A percentile compares a stretch with the other conserved stretches of the same genome.
These are phyloP conservation scores for Ophiostoma tasmaniense DNA, from an alignment of 2,329 filamentous ascomycete genomes.

Conservation along the genomic window DNA sequence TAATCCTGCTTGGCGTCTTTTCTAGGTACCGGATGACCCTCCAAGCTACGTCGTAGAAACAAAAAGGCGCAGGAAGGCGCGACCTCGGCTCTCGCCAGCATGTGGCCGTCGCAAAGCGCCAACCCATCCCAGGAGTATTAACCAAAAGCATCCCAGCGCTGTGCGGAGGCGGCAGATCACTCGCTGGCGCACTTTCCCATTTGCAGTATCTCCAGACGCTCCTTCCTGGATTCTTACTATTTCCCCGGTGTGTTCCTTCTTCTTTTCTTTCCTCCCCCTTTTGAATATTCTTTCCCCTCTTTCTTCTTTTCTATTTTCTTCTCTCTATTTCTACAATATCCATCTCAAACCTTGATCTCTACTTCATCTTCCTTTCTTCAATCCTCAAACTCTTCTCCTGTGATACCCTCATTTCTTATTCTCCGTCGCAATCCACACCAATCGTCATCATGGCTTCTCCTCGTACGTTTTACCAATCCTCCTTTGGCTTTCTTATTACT, in stretches of 20 bases:
- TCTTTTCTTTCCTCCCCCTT: not conserved
- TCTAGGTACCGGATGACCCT: not conserved
- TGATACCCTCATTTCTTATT: not conserved
- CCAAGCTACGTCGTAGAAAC: not conserved
- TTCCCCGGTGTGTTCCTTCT: not conserved
- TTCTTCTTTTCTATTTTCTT: not conserved
- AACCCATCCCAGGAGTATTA: not conserved
- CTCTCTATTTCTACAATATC: not conserved
- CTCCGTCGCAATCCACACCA: not conserved
- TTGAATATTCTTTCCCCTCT: not conserved
- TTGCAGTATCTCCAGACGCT: not conserved
- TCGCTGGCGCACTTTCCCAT: not conserved
- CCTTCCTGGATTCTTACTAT: not conserved
- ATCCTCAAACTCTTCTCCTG: not conserved
- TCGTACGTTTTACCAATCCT: slow-evolving; percentile 48
- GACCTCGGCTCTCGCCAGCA: slow-evolving; percentile 23
- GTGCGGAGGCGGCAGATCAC: slow-evolving; percentile 10
- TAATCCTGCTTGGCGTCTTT: slow-evolving; percentile 8
- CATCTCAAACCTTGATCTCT: not conserved
- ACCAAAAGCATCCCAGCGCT: not conserved
- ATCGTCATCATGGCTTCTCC: slow-evolving; percentile 61
- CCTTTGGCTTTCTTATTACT: not conserved
- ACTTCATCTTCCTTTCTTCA: not conserved
- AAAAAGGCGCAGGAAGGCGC: slow-evolving; percentile 3
- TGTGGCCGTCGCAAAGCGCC: slow-evolving; percentile 17